phyloP scores from a whole-genome alignment of 257 asterid species.

The Nicotiana tabacum region DNA sequence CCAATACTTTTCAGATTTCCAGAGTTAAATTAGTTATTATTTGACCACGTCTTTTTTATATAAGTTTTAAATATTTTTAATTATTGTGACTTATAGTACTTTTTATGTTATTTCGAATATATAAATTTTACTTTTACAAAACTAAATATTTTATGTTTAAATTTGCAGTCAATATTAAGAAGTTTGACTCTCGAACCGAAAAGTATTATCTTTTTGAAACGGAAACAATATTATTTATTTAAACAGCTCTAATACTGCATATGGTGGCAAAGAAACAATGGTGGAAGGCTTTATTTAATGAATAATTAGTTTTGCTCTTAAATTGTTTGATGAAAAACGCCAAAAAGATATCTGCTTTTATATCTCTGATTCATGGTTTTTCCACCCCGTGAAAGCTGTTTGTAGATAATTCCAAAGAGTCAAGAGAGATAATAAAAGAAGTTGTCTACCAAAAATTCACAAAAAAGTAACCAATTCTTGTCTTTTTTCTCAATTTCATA shows the following conservation, averaged over 20 bases:
- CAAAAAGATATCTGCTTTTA: not conserved
- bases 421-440: not conserved
- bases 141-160: too few species aligned
- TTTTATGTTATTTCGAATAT: too few species aligned
- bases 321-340: not conserved
- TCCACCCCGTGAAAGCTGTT: not conserved
- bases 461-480: not conserved
- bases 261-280: not conserved
- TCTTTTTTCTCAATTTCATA: not conserved
- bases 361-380: not conserved
- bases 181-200: too few species aligned
- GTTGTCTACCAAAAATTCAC: not conserved
- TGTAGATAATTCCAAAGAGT: constrained; percentile 4
- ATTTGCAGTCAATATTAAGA: too few species aligned
- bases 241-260: not conserved
- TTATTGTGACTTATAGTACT: too few species aligned
- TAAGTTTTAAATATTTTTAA: too few species aligned
- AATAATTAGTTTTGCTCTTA: not conserved
- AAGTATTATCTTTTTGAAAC: too few species aligned
- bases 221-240: too few species aligned
- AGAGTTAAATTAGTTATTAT: too few species aligned
- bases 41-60: too few species aligned
- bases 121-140: too few species aligned
- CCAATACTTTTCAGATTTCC: too few species aligned
- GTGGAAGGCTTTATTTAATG: not conserved